These are phyloP conservation scores for Aureobasidium namibiae DNA, from an alignment of 2,329 filamentous ascomycete species.

Conservation along the genomic window DNA sequence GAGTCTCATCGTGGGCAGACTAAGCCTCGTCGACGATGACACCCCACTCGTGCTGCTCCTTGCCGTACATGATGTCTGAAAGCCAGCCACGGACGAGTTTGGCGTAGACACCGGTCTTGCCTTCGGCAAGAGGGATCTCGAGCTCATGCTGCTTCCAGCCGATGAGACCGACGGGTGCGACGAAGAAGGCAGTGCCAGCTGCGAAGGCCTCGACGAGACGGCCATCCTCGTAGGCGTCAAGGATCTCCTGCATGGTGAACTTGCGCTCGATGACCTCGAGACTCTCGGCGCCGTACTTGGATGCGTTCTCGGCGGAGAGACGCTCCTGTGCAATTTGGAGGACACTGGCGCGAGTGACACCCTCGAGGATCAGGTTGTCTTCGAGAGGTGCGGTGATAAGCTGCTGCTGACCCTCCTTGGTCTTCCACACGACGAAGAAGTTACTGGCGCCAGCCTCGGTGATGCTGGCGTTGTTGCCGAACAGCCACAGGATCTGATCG, in stretches of 20 bases:
- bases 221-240: constrained; percentile 15
- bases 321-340: constrained; percentile 62
- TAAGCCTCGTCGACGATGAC: constrained; percentile 32
- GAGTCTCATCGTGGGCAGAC: not conserved
- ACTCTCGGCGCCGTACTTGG: constrained; percentile 11
- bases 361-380: constrained; percentile 76
- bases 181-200: constrained; percentile 65
- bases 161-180: constrained; percentile 38
- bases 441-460: constrained; percentile 90
- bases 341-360: constrained; percentile 76
- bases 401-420: constrained; percentile 54
- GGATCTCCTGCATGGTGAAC: constrained; percentile 18
- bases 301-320: constrained; percentile 33
- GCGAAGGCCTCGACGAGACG: constrained; percentile 72
- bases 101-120: constrained; percentile 30
- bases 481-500: constrained; percentile 91
- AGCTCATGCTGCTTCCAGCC: constrained; percentile 38
- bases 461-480: constrained; percentile 66
- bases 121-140: constrained; percentile 32
- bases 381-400: constrained; percentile 78
- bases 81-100: constrained; percentile 37
- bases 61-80: constrained; percentile 42
- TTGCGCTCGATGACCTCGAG: constrained; percentile 50
- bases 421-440: constrained; percentile 78
- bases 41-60: constrained; percentile 40